These are phyloP conservation scores for Camelina sativa DNA, from an alignment of 345 rosid genomes.

Conservation along the genomic window DNA sequence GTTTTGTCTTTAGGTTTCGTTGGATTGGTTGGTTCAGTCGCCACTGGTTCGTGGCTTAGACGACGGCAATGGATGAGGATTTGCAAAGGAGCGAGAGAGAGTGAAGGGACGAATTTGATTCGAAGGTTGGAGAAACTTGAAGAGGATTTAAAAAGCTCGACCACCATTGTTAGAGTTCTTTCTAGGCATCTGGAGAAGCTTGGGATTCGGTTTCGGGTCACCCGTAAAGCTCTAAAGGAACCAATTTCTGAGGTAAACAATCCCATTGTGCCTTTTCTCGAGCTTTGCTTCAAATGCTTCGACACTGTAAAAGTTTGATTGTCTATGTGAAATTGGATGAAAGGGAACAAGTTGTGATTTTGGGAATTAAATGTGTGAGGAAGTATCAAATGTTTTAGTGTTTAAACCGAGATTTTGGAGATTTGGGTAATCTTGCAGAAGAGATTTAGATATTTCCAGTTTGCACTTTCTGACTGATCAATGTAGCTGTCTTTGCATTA, in stretches of 20 bases:
- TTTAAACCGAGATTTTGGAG: neutral
- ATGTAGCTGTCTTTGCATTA: slow-evolving; percentile 11
- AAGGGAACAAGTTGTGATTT: neutral
- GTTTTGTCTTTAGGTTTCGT: slow-evolving; percentile 60
- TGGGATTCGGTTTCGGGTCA: slow-evolving; percentile 84
- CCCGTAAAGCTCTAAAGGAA: slow-evolving; percentile 71
- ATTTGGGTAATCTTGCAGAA: neutral
- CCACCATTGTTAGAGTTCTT: slow-evolving; percentile 64
- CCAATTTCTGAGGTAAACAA: slow-evolving; percentile 79
- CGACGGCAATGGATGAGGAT: slow-evolving; percentile 76
- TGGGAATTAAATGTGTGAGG: neutral
- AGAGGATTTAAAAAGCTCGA: slow-evolving; percentile 73
- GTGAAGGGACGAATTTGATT: slow-evolving; percentile 55
- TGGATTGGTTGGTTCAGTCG: slow-evolving; percentile 60
- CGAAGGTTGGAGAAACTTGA: slow-evolving; percentile 84
- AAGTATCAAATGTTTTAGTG: neutral
- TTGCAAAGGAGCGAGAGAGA: slow-evolving; percentile 49
- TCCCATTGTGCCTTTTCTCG: neutral
- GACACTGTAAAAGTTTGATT: neutral
- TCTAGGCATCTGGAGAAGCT: slow-evolving; percentile 92
- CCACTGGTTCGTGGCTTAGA: slow-evolving; percentile 69
- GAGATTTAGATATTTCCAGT: neutral
- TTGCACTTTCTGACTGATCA: slow-evolving; percentile 8
- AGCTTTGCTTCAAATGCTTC: neutral
- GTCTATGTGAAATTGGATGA: neutral